phyloP scores from a whole-genome alignment of 805 yeast genomes.

The Spathaspora girioi region DNA sequence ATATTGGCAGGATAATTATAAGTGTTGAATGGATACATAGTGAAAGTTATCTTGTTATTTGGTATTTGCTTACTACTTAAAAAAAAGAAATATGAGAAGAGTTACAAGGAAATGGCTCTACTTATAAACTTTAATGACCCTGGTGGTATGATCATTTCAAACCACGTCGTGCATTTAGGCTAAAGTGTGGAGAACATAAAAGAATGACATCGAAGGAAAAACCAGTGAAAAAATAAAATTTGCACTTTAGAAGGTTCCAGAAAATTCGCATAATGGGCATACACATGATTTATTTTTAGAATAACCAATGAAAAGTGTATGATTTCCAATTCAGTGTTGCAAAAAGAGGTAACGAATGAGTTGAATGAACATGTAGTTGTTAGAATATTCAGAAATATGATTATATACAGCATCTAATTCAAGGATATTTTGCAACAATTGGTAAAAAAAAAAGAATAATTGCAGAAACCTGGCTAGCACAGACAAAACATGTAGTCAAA shows the following conservation, averaged over 20 bases:
- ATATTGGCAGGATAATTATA: constrained; percentile 1
- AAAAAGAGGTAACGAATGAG: too few relatives aligned
- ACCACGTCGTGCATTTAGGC: background rate
- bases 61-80: background rate
- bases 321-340: too few relatives aligned
- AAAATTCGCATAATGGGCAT: background rate
- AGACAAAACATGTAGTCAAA: too few relatives aligned
- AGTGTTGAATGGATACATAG: constrained; percentile 1
- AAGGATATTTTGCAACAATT: too few relatives aligned
- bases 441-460: too few relatives aligned
- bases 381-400: too few relatives aligned
- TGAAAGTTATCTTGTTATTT: background rate
- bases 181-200: background rate
- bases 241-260: background rate
- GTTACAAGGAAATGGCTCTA: background rate
- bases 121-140: background rate
- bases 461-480: too few relatives aligned
- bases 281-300: too few relatives aligned
- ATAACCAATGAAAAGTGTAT: too few relatives aligned
- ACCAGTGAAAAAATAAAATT: background rate
- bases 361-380: too few relatives aligned
- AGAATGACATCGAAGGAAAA: background rate
- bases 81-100: background rate
- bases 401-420: too few relatives aligned
- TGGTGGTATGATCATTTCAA: background rate